Evolutionary conservation across 176 grass and related monocot species (phyloP), one percentile per base, ranked within the genome.

Genomic region (Phragmites australis): DNA sequence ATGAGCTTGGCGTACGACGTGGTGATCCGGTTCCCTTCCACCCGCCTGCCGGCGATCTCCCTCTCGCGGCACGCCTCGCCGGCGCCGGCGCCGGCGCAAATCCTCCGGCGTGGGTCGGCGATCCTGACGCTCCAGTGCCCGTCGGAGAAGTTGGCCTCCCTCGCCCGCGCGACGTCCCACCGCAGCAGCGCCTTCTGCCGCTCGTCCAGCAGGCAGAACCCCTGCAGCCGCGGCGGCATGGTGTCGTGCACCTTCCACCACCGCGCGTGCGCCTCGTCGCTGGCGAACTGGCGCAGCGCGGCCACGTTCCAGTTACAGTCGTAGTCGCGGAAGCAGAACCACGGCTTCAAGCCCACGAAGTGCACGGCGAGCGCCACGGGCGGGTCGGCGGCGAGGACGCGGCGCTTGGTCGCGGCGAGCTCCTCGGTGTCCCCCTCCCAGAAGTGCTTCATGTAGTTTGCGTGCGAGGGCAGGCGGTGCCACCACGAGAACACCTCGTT

Each of bases 251-350:
- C 84, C 43, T 11, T 37, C 88, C 88, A 90, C 88, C 88, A 90
- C 17, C 88, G 50, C 29, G 79, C 74, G 83, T 90, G 88, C 73
- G 77, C 88, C 77, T 87, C 88, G 39, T 90, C 88, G 78, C 84
- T 87, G 17, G 89, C 89, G 84, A 91, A 91, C 84, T 88, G 81
- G 8, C 82, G 55, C 63, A 87, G 76, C 75, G 48, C 74, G 5
- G 61, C 44, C 44, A 77, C 68, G 75, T 91, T 88, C 89, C 89
- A 91, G 80, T 91, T 91, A 82, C 89, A 91, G 81, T 91, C 89
- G 81, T 91, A 91, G 86, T 91, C 85, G 1, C 81, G 34, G 80
- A 84, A 91, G 82, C 89, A 91, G 74, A 91, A 76, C 89, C 89
- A 91, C 0, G 89, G 89, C 67, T 91, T 91, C 44, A 91, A 50